phyloP scores from a whole-genome alignment of 441 rosid species.

The Aquilaria agallochum region DNA sequence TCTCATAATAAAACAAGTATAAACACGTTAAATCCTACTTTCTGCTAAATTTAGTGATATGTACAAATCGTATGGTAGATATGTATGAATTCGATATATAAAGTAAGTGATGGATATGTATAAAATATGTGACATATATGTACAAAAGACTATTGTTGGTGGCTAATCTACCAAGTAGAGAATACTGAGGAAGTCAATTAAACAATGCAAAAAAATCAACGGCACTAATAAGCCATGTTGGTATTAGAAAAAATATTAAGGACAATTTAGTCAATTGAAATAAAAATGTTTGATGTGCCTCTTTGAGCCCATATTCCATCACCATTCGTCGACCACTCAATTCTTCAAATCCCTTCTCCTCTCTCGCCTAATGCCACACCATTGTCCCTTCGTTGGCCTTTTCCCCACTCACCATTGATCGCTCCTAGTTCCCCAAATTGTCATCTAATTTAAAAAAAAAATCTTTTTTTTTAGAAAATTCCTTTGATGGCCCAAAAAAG shows the following conservation, averaged over 20 bases:
- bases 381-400: neutral
- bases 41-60: too few relatives aligned
- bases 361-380: constrained; percentile 10
- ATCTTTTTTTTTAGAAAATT: constrained; percentile 1
- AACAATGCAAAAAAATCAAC: too few relatives aligned
- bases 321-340: constrained; percentile 57
- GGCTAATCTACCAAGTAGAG: too few relatives aligned
- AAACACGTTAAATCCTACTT: too few relatives aligned
- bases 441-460: neutral
- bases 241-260: constrained; percentile 20
- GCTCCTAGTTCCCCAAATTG: neutral
- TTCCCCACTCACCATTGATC: neutral
- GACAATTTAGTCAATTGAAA: constrained; percentile 27
- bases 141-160: too few relatives aligned
- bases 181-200: too few relatives aligned
- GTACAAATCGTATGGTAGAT: too few relatives aligned
- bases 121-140: too few relatives aligned
- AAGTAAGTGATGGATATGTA: too few relatives aligned
- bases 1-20: too few relatives aligned
- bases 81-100: too few relatives aligned
- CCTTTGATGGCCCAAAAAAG: constrained; percentile 70
- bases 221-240: constrained; percentile 14
- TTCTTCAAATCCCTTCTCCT: constrained; percentile 37
- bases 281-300: constrained; percentile 70
- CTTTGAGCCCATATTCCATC: constrained; percentile 73